phyloP scores from a whole-genome alignment of 1,284 basidiomycete species.

The Ganoderma leucocontextum region DNA sequence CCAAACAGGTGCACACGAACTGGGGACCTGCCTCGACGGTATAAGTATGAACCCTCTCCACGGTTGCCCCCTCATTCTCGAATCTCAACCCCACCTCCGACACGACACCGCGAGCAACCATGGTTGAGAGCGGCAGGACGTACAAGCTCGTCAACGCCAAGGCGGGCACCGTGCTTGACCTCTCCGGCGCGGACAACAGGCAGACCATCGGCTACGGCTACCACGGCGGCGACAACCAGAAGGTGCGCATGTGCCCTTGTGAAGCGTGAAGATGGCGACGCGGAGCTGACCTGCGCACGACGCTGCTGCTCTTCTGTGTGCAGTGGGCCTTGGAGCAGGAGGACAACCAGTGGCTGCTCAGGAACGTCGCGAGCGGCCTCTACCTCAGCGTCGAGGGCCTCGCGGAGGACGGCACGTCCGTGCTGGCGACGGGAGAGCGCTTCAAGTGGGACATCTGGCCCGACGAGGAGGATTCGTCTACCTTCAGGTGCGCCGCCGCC shows the following conservation, averaged over 20 bases:
- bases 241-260: conserved; percentile 41
- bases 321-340: neutral
- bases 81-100: too few species aligned
- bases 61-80: too few species aligned
- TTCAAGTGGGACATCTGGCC: neutral
- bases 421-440: neutral
- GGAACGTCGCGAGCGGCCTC: neutral
- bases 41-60: neutral
- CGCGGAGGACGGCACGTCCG: neutral
- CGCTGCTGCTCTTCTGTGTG: too few species aligned
- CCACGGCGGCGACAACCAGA: conserved; percentile 56
- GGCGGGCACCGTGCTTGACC: conserved; percentile 58
- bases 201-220: conserved; percentile 55
- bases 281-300: too few species aligned
- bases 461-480: neutral
- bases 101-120: neutral
- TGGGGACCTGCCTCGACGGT: neutral
- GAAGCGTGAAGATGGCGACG: too few species aligned
- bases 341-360: neutral
- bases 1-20: neutral
- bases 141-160: conserved; percentile 61
- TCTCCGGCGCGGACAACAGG: conserved; percentile 56
- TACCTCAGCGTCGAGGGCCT: neutral
- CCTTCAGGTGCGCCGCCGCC: neutral
- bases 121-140: conserved; percentile 18